Evolutionary conservation across 495 filamentous ascomycete species (phyloP), one percentile per base, ranked within the genome.

Genomic region (Neurospora terricola): DNA sequence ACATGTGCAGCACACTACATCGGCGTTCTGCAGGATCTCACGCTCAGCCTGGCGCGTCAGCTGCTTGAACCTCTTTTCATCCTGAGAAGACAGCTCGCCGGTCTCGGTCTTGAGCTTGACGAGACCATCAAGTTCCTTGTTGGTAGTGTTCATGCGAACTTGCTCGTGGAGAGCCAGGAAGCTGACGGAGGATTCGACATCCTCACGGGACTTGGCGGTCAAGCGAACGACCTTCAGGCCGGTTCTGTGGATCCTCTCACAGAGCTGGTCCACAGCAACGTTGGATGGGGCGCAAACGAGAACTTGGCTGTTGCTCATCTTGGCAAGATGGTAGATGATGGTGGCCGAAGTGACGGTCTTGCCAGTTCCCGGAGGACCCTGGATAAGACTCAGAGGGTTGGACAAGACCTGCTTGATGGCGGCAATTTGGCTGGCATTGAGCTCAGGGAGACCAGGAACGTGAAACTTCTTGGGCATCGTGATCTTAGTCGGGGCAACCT

Each of bases 301-400:
- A 30, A 98, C 94, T 77, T 97, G 96, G 68, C 94, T 94, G 71
- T 92, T 93, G 76, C 94, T 98, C 82, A 96, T 91, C 83, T 97
- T 99, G 75, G 93, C 91, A 73, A 99, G 88, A 79, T 99, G 96
- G 77, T 98, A 97, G 80, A 99, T 98, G 76, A 99, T 96, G 1
- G 96, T 99, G 27, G 96, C 96, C 27, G 96, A 98, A n/a, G 96
- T 99, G 70, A 99, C 96, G 0, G 96, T 99, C 85, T 99, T 99
- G 77, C 96, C 96, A 5, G 96, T 99, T 75, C 96, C 96, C 0
- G 96, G 96, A 70, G 96, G 96, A 3, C 96, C 96, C 81, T 99
- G 96, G 75, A 99, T 99, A 76, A 99, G 86, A 78, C 93, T 97
- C 68, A 99, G 85, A 16, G 96, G 96, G 62, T 94, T 96, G 75